Percentiles rank a stretch among this genome's conserved stretches.
These are phyloP conservation scores for Moelleriella libera DNA, from an alignment of 2,329 filamentous ascomycete genomes.

Conservation along the genomic window DNA sequence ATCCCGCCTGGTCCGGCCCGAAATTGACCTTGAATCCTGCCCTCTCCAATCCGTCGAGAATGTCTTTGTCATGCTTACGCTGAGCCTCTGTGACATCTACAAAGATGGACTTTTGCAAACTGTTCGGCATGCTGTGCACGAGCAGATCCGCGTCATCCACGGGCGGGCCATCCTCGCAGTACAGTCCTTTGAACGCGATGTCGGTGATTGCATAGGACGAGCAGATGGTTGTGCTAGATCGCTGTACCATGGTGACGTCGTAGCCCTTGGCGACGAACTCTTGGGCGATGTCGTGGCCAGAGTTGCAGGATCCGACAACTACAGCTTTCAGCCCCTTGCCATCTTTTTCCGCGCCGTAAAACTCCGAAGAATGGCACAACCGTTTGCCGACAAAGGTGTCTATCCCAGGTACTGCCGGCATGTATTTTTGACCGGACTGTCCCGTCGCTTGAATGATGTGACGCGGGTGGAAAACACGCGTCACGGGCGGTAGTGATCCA, in stretches of 20 bases:
- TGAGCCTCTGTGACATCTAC: constrained; percentile 22
- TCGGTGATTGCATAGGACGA: constrained; percentile 37
- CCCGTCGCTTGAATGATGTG: constrained; percentile 57
- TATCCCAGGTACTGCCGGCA: constrained; percentile 42
- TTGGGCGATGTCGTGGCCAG: constrained; percentile 54
- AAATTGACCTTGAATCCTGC: constrained; percentile 48
- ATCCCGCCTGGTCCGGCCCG: constrained; percentile 40
- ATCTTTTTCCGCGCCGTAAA: constrained; percentile 33
- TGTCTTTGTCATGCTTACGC: constrained; percentile 20
- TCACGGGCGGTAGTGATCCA: constrained; percentile 25
- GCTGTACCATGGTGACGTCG: constrained; percentile 55
- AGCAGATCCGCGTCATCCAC: constrained; percentile 53
- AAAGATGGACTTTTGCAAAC: constrained; percentile 47
- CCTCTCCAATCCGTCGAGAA: constrained; percentile 29
- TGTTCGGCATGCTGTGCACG: constrained; percentile 40
- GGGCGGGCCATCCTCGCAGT: constrained; percentile 37
- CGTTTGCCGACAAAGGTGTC: constrained; percentile 43
- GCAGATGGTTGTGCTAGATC: constrained; percentile 50
- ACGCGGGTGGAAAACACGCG: constrained; percentile 41
- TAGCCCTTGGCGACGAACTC: constrained; percentile 54
- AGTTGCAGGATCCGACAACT: constrained; percentile 56
- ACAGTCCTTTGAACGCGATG: constrained; percentile 36
- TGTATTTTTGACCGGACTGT: constrained; percentile 50
- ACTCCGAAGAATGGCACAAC: constrained; percentile 49
- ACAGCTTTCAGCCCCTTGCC: constrained; percentile 43